phyloP scores from a whole-genome alignment of 1,284 basidiomycete species.

The Tylopilus orsonianus region DNA sequence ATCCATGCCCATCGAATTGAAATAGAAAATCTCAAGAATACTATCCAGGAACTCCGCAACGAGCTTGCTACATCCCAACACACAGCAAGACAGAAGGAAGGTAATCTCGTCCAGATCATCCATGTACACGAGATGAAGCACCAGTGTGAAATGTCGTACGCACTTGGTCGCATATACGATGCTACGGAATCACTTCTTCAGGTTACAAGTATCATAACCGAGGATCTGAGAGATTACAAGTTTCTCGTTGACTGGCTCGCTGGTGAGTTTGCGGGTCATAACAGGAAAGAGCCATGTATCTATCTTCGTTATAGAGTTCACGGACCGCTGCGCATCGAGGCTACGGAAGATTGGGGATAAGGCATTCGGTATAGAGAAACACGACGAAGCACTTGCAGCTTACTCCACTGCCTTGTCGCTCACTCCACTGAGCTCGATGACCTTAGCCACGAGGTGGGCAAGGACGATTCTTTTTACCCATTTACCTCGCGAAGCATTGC shows the following conservation, averaged over 20 bases:
- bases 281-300: neutral
- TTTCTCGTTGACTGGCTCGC: conserved; percentile 1
- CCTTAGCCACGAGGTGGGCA: conserved; percentile 2
- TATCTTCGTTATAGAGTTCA: conserved; percentile 9
- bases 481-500: neutral
- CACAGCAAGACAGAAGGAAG: neutral
- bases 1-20: neutral
- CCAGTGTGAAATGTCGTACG: conserved; percentile 3
- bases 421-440: neutral
- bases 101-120: neutral
- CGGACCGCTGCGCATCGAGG: neutral
- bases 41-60: neutral
- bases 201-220: neutral
- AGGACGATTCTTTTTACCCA: neutral
- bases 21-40: neutral
- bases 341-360: conserved; percentile 1
- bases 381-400: neutral
- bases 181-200: neutral
- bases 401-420: conserved; percentile 8
- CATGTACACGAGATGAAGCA: neutral
- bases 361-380: neutral
- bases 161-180: neutral
- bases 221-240: neutral
- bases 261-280: neutral
- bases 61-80: neutral